Base-by-base conservation (phyloP, 495 filamentous ascomycete genomes). In the Aspergillus avenaceus region DNA sequence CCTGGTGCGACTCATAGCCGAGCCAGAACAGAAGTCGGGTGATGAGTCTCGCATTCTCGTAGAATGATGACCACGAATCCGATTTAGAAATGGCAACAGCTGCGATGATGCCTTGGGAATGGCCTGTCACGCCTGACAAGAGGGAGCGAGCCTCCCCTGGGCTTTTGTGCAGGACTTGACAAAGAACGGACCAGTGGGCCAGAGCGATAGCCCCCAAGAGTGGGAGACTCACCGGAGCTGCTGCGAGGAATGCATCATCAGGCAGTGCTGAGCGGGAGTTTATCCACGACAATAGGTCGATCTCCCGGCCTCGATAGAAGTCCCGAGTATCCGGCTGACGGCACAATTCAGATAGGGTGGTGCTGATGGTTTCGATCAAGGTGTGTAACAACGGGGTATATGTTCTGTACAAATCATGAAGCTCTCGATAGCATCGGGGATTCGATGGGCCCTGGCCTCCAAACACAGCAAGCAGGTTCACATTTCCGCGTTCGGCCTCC, bases 1-100 rank as follows among this genome's bases (percentile, higher is more conserved):
- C 95, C 63, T 99, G 95, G 65, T 96, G 55, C 95, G 88, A n/a
- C n/a, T n/a, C n/a, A n/a, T 91, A 82, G 54, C 95, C 95, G 55
- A 99, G 97, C 95, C 93, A 99, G 75, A 99, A 99, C n/a, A 99
- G 86, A 50, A 95, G n/a, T n/a, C n/a, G n/a, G n/a, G n/a, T 86
- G 6, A 85, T 95, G 48, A 99, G 72, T 95, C 88, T 95, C 95
- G 97, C 37, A 81, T 84, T 54, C 87, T 84, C 8, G 90, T 85
- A 2, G 90, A n/a, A n/a, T n/a, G n/a, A n/a, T n/a, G n/a, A n/a
- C n/a, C n/a, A n/a, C n/a, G n/a, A n/a, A n/a, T n/a, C n/a, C n/a
- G n/a, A n/a, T n/a, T n/a, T 85, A 4, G 95, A 87, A 44, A 95
- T 93, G 24, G 84, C 89, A n/a, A 91, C 91, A 12, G 95, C 93